Conservation (phyloP, 1,284 basidiomycete genomes). For the Xerocomus minutiporus region DNA sequence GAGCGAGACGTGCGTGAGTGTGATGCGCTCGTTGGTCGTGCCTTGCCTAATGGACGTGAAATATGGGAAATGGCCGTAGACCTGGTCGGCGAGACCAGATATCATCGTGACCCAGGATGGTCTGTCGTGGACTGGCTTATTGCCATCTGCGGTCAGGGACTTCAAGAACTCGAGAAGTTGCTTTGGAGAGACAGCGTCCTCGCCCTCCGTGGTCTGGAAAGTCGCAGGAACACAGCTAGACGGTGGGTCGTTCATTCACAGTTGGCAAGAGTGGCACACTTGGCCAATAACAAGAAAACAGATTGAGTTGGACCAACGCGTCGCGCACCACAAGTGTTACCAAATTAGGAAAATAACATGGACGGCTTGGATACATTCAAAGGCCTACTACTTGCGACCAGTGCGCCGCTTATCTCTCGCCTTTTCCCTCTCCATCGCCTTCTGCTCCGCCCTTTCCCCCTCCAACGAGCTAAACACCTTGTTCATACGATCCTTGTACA, state of each 20-base stretch:
- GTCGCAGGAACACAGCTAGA: constrained; percentile 35
- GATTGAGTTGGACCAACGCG: too few relatives aligned
- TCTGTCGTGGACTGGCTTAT: constrained; percentile 27
- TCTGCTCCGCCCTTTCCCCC: constrained; percentile 92
- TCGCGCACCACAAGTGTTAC: too few relatives aligned
- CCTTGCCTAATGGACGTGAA: constrained; percentile 42
- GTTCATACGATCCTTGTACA: constrained; percentile 79
- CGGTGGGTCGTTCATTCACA: constrained; percentile 21
- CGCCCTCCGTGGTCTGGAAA: constrained; percentile 37
- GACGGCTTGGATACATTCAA: too few relatives aligned
- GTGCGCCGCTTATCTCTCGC: constrained; percentile 70
- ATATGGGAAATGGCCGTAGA: constrained; percentile 48
- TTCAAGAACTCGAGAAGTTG: constrained; percentile 44
- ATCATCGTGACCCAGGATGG: constrained; percentile 43
- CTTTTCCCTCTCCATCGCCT: constrained; percentile 84
- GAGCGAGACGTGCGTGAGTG: constrained; percentile 49
- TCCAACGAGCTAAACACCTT: constrained; percentile 80
- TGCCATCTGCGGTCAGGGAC: constrained; percentile 34
- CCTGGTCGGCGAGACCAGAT: constrained; percentile 46
- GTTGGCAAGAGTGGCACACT: neutral
- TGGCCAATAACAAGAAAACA: too few relatives aligned
- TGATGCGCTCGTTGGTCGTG: constrained; percentile 56
- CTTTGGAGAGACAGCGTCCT: constrained; percentile 37
- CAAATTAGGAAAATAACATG: too few relatives aligned
- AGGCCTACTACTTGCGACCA: constrained; percentile 46